Evolutionary conservation across 257 asterid genomes (phyloP).

Genomic region (Echites panduratus): DNA sequence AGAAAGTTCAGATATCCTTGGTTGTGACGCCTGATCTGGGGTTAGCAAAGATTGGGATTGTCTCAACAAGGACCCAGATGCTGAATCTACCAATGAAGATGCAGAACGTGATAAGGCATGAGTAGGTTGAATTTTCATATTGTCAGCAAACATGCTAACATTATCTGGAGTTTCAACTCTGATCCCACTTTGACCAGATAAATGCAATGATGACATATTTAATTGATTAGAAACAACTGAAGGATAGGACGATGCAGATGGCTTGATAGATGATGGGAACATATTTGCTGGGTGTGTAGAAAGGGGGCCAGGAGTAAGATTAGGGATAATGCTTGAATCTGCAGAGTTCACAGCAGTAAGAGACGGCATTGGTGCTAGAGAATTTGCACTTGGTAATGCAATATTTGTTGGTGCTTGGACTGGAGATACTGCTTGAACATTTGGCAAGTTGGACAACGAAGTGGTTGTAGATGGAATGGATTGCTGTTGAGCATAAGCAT

Average conservation of each 20-base stretch:
- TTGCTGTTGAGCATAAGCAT: conserved; percentile 27
- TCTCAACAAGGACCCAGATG: conserved; percentile 29
- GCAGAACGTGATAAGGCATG: conserved; percentile 34
- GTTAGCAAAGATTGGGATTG: conserved; percentile 38
- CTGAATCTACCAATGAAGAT: conserved; percentile 32
- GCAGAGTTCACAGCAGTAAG: conserved; percentile 31
- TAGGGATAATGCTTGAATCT: conserved; percentile 19
- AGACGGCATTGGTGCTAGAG: conserved; percentile 27
- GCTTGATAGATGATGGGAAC: conserved; percentile 20
- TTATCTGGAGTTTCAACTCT: conserved; percentile 29
- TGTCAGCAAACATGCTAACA: conserved; percentile 29
- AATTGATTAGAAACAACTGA: conserved; percentile 28
- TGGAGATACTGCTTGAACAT: conserved; percentile 22
- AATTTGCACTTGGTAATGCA: conserved; percentile 23
- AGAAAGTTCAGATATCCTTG: conserved; percentile 37
- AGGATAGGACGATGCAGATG: conserved; percentile 38
- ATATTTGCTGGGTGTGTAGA: conserved; percentile 24
- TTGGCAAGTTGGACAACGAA: conserved; percentile 24
- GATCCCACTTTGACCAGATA: conserved; percentile 35
- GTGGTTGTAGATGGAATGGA: conserved; percentile 28
- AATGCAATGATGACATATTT: conserved; percentile 28
- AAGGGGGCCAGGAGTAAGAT: conserved; percentile 31
- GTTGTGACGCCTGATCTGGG: conserved; percentile 43
- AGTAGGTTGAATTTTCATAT: conserved; percentile 26
- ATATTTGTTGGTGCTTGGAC: conserved; percentile 22